Conservation (phyloP, 108 stramenopile species). For the Mediolabrus comicus region DNA sequence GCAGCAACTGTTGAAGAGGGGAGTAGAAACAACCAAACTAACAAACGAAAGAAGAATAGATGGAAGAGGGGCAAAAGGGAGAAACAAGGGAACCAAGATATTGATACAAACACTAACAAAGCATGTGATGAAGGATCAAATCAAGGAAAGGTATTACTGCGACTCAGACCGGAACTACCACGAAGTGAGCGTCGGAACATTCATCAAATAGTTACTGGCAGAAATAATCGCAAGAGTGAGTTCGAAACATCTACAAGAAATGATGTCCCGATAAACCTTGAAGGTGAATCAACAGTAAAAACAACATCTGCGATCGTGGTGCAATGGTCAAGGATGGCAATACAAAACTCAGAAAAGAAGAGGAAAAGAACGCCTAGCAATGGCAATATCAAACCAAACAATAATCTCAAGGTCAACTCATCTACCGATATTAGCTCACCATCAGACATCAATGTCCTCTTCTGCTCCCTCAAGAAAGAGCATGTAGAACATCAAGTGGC, state of each 20-base stretch:
- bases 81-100: background rate
- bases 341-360: slow-evolving; percentile 33
- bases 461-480: slow-evolving; percentile 70
- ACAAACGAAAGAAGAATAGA: slow-evolving; percentile 8
- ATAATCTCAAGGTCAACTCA: background rate
- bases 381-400: background rate
- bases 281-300: background rate
- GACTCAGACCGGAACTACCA: slow-evolving; percentile 49
- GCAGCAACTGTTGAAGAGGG: background rate
- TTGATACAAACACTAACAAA: background rate
- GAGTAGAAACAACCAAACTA: background rate
- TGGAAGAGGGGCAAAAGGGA: slow-evolving; percentile 1
- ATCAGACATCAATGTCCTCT: slow-evolving; percentile 23
- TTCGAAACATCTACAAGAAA: slow-evolving; percentile 62
- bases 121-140: background rate
- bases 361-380: slow-evolving; percentile 27
- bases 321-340: slow-evolving; percentile 45
- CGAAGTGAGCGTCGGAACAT: slow-evolving; percentile 54
- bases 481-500: slow-evolving; percentile 75
- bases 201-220: slow-evolving; percentile 47
- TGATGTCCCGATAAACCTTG: slow-evolving; percentile 15
- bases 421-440: background rate
- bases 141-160: slow-evolving; percentile 33
- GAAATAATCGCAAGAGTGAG: slow-evolving; percentile 34
- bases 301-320: slow-evolving; percentile 47